Percentiles rank a stretch among this genome's conserved stretches.
These are phyloP conservation scores for Penicillium brevicompactum DNA, from an alignment of 2,329 filamentous ascomycete species.

Conservation along the genomic window DNA sequence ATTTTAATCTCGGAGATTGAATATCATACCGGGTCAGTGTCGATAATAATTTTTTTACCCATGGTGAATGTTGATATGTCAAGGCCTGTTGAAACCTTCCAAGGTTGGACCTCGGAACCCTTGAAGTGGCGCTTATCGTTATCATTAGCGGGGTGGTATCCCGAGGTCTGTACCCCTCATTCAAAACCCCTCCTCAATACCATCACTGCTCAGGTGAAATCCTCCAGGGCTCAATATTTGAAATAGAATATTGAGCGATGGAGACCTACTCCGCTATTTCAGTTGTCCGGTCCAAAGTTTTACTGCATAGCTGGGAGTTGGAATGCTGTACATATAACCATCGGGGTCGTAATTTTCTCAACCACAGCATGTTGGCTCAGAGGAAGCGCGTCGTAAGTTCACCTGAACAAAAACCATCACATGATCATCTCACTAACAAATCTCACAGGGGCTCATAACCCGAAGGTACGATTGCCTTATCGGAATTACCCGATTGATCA, in stretches of 20 bases:
- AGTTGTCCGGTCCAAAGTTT: too few relatives aligned
- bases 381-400: background rate
- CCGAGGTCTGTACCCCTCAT: background rate
- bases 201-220: background rate
- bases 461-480: too few relatives aligned
- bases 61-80: conserved; percentile 44
- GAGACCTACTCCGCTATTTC: too few relatives aligned
- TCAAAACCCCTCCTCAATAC: background rate
- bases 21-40: conserved; percentile 79
- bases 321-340: too few relatives aligned
- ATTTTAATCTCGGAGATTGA: background rate
- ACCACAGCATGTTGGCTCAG: background rate
- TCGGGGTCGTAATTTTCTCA: background rate
- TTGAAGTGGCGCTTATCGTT: conserved; percentile 12
- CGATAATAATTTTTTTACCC: conserved; percentile 84
- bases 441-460: too few relatives aligned
- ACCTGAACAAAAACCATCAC: too few relatives aligned
- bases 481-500: too few relatives aligned
- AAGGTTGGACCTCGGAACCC: background rate
- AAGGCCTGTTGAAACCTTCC: background rate
- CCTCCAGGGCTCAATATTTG: too few relatives aligned
- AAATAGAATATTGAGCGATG: too few relatives aligned
- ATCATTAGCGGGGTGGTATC: conserved; percentile 12
- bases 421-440: too few relatives aligned
- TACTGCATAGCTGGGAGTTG: too few relatives aligned